Conservation (phyloP, 1,284 basidiomycete genomes). For the Cutaneotrichosporon curvatum region DNA sequence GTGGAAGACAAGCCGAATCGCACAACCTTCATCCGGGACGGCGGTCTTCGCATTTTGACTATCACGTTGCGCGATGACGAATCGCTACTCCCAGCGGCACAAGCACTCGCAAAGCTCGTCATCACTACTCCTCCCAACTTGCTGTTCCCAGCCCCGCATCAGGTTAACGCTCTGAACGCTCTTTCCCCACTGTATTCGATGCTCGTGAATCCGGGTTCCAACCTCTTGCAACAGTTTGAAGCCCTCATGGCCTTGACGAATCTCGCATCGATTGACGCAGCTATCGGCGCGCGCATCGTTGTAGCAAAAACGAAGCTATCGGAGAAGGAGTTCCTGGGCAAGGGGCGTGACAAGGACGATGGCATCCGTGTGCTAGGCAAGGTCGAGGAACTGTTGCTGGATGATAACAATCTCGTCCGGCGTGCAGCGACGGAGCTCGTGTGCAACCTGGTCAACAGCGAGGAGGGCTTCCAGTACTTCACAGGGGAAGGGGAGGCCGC, state of each 20-base stretch:
- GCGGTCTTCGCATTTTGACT: conserved; percentile 67
- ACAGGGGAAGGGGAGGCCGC: conserved; percentile 25
- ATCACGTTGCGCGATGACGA: conserved; percentile 50
- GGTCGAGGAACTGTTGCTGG: conserved; percentile 72
- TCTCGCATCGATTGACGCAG: conserved; percentile 67
- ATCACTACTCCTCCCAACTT: conserved; percentile 85
- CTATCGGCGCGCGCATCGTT: conserved; percentile 57
- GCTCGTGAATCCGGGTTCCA: conserved; percentile 60
- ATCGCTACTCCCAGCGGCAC: conserved; percentile 62
- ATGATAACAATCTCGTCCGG: conserved; percentile 72
- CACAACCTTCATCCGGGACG: conserved; percentile 71
- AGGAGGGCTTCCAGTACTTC: conserved; percentile 58
- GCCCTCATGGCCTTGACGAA: conserved; percentile 93
- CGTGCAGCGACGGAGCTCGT: conserved; percentile 85
- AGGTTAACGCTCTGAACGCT: conserved; percentile 67
- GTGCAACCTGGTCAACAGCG: conserved; percentile 79
- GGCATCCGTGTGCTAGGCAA: conserved; percentile 49
- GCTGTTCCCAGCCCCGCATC: conserved; percentile 65
- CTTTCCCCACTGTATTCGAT: conserved; percentile 68
- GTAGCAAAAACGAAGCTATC: conserved; percentile 24
- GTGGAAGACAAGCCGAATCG: conserved; percentile 69
- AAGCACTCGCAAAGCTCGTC: conserved; percentile 84
- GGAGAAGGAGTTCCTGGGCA: background rate
- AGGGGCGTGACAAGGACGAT: conserved; percentile 2
- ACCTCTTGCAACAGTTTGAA: conserved; percentile 79